phyloP scores from a whole-genome alignment of 805 yeast species.

The Starmera pachycereana region DNA sequence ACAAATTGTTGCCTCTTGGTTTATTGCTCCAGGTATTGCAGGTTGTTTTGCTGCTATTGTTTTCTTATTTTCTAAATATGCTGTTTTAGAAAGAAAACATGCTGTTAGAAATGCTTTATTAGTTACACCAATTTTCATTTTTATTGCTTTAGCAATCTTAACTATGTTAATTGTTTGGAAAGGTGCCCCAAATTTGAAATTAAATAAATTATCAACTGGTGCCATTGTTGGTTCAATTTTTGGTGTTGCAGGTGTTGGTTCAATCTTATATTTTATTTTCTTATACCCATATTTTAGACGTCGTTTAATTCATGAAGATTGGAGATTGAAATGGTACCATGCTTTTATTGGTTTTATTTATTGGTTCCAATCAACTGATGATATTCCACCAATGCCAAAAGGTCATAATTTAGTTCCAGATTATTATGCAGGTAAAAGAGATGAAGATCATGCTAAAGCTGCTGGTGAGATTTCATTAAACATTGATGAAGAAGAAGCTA shows the following conservation, averaged over 20 bases:
- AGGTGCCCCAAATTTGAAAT: constrained; percentile 60
- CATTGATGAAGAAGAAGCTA: constrained; percentile 4
- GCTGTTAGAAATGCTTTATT: constrained; percentile 45
- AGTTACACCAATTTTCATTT: constrained; percentile 52
- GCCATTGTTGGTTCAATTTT: constrained; percentile 49
- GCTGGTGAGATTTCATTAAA: constrained; percentile 14
- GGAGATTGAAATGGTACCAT: constrained; percentile 54
- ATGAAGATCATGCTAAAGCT: constrained; percentile 9
- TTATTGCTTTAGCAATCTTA: constrained; percentile 46
- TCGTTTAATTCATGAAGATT: constrained; percentile 49
- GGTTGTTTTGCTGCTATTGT: constrained; percentile 51
- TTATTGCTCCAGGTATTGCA: constrained; percentile 64
- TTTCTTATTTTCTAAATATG: constrained; percentile 48
- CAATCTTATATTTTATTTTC: constrained; percentile 38
- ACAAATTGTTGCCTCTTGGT: constrained; percentile 72
- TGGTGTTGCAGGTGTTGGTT: constrained; percentile 55
- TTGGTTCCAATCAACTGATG: constrained; percentile 43
- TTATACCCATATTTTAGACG: constrained; percentile 54
- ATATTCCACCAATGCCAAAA: constrained; percentile 58
- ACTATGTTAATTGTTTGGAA: constrained; percentile 77
- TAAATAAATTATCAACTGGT: constrained; percentile 40
- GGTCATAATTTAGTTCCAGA: constrained; percentile 48
- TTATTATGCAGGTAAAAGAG: constrained; percentile 54
- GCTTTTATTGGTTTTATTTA: constrained; percentile 44
- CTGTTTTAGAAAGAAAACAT: constrained; percentile 50